phyloP scores from a whole-genome alignment of 371 early-diverging fungal species.

The Entomophthora muscae region DNA sequence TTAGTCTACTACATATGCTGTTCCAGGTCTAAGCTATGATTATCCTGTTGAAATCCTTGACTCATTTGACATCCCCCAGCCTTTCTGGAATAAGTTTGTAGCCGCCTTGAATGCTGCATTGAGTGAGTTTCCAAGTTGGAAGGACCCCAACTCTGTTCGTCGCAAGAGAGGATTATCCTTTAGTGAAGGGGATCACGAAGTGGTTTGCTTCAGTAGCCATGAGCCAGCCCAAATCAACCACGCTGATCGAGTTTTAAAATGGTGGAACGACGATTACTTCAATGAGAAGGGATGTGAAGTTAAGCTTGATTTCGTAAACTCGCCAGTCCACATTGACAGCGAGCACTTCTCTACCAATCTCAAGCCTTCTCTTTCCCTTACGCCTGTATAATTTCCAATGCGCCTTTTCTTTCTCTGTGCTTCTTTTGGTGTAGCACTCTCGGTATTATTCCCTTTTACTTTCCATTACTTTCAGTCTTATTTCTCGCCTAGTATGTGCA shows the following conservation, averaged over 20 bases:
- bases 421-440: too few relatives aligned
- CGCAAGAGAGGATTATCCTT: conserved; percentile 4
- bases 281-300: conserved; percentile 8
- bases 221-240: conserved; percentile 5
- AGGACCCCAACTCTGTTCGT: background rate
- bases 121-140: conserved; percentile 8
- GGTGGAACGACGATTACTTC: conserved; percentile 11
- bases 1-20: conserved; percentile 5
- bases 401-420: too few relatives aligned
- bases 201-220: conserved; percentile 1
- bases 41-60: background rate
- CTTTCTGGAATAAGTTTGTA: conserved; percentile 9
- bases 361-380: conserved; percentile 5
- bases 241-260: conserved; percentile 8
- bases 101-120: conserved; percentile 9
- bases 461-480: too few relatives aligned
- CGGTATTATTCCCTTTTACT: too few relatives aligned
- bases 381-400: background rate
- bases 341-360: background rate
- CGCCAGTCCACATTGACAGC: background rate
- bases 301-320: conserved; percentile 7
- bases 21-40: conserved; percentile 4
- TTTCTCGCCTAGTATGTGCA: too few relatives aligned
- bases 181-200: conserved; percentile 4
- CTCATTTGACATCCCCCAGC: background rate